A percentile compares a stretch with the other conserved stretches of the same genome.
These are phyloP conservation scores for Epichloe elymi DNA, from an alignment of 2,329 filamentous ascomycete genomes.

Conservation along the genomic window DNA sequence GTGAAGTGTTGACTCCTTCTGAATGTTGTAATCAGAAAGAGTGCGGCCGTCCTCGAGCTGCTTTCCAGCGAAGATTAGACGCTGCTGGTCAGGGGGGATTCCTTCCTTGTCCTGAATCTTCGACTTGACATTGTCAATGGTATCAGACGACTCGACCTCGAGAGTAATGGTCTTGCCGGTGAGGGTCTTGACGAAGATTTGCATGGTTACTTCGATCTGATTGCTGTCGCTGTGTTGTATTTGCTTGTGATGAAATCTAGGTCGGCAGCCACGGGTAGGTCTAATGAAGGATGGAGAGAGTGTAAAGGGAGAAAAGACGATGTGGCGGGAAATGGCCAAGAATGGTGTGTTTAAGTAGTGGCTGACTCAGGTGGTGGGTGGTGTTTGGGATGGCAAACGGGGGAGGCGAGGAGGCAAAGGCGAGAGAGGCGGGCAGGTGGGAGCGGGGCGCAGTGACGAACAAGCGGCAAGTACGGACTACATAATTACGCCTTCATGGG, in stretches of 20 bases:
- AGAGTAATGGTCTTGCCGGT: constrained; percentile 50
- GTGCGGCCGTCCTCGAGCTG: constrained; percentile 79
- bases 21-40: constrained; percentile 43
- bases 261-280: constrained; percentile 7
- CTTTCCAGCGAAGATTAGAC: constrained; percentile 91
- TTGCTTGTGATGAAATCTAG: constrained; percentile 4
- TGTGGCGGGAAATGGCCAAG: constrained; percentile 9
- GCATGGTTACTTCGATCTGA: constrained; percentile 8
- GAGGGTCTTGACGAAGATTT: constrained; percentile 28
- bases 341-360: constrained; percentile 20
- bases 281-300: constrained; percentile 1
- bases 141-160: constrained; percentile 78
- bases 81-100: constrained; percentile 93
- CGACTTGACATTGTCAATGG: constrained; percentile 93
- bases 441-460: constrained; percentile 17
- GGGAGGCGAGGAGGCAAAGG: constrained; percentile 11
- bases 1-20: constrained; percentile 57
- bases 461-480: constrained; percentile 5
- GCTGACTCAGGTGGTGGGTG: not conserved
- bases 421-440: not conserved
- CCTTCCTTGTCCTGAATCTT: constrained; percentile 99
- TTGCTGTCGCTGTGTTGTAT: constrained; percentile 1
- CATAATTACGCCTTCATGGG: constrained; percentile 9
- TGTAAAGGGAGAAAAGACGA: constrained; percentile 3
- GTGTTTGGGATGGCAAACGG: constrained; percentile 7